Percentiles rank a stretch among this genome's conserved stretches.
phyloP scores from a whole-genome alignment of 164 flowering plant species.

The Nymphaea colorata region DNA sequence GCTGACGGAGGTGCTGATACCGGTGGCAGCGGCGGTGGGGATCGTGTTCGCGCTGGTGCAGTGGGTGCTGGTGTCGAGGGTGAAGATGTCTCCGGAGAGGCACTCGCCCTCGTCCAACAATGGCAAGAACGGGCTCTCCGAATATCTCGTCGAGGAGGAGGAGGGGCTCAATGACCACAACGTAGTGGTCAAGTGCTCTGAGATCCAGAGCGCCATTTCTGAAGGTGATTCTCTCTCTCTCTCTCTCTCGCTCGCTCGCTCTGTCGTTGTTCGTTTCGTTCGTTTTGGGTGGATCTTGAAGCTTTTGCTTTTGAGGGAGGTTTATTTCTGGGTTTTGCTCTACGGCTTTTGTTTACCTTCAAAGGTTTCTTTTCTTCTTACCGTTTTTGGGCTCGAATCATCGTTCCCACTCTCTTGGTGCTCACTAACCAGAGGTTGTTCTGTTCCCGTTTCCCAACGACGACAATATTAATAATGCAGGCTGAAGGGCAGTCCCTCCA shows the following conservation, averaged over 20 bases:
- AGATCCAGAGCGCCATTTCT: constrained; percentile 55
- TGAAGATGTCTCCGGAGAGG: constrained; percentile 26
- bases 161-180: constrained; percentile 54
- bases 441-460: not conserved
- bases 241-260: not conserved
- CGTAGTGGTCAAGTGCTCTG: constrained; percentile 56
- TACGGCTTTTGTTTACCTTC: too few relatives aligned
- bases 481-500: too few relatives aligned
- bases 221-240: constrained; percentile 24
- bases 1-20: constrained; percentile 39
- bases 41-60: constrained; percentile 37
- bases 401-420: not conserved
- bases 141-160: constrained; percentile 48
- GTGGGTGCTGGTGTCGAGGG: constrained; percentile 37
- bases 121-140: constrained; percentile 24
- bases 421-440: not conserved
- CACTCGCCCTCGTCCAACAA: constrained; percentile 6
- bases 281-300: not conserved
- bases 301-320: not conserved
- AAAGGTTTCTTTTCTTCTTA: not conserved
- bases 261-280: not conserved
- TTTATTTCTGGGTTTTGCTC: not conserved
- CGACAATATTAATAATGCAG: not conserved
- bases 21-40: constrained; percentile 47
- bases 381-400: too few relatives aligned